A percentile compares a stretch with the other conserved stretches of the same genome.
Evolutionary conservation across 108 stramenopile genomes (phyloP).

Genomic region (Cyclotella choctawhatcheeana): DNA sequence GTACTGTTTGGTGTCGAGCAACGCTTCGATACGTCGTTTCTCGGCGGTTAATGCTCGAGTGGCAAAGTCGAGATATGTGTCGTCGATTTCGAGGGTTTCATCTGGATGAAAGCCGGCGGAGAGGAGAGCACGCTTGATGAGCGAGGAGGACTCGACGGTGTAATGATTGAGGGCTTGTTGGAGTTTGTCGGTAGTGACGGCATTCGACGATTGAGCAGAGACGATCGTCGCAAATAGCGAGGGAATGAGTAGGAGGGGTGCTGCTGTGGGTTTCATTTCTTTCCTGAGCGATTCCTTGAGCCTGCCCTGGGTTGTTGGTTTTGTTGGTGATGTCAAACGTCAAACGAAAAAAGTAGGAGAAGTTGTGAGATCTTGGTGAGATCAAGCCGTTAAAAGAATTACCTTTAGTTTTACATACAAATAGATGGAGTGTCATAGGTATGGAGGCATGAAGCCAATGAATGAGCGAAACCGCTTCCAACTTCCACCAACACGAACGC

Average conservation of each 20-base stretch:
- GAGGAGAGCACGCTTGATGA: constrained; percentile 35
- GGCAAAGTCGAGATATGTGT: constrained; percentile 46
- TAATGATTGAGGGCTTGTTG: constrained; percentile 29
- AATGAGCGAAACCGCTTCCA: too few relatives aligned
- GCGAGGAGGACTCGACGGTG: constrained; percentile 17
- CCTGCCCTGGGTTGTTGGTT: too few relatives aligned
- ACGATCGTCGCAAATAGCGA: background rate
- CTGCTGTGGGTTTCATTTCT: too few relatives aligned
- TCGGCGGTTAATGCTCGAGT: constrained; percentile 27
- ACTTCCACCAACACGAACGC: constrained; percentile 10
- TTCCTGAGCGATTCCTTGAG: too few relatives aligned
- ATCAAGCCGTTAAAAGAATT: too few relatives aligned
- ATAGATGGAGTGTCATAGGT: too few relatives aligned
- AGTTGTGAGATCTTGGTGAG: too few relatives aligned
- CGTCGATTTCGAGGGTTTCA: constrained; percentile 30
- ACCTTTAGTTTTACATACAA: too few relatives aligned
- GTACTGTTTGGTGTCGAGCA: background rate
- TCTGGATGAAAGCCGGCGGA: constrained; percentile 43
- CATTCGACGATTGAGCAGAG: background rate
- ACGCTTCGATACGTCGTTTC: constrained; percentile 17
- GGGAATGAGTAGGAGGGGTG: background rate
- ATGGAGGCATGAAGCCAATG: too few relatives aligned
- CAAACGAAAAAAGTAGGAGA: too few relatives aligned
- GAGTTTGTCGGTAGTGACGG: constrained; percentile 28
- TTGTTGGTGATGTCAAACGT: too few relatives aligned